A percentile compares a stretch with the other conserved stretches of the same genome.
These are phyloP conservation scores for Talaromyces sp. DNA, from an alignment of 2,329 filamentous ascomycete genomes.

Conservation along the genomic window DNA sequence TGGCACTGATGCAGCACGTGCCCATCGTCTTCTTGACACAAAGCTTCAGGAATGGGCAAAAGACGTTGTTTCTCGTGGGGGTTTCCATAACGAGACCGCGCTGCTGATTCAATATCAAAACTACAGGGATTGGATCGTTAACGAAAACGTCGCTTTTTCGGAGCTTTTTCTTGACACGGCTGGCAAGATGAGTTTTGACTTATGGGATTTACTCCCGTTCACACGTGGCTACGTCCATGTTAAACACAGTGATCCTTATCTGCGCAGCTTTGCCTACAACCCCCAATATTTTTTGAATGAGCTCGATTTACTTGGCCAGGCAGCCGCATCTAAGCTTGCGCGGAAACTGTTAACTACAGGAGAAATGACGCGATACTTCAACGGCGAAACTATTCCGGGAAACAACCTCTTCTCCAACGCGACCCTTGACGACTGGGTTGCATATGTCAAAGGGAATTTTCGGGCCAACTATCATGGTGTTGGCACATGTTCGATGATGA, in stretches of 20 bases:
- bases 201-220: slow-evolving; percentile 36
- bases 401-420: slow-evolving; percentile 18
- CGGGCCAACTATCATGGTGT: slow-evolving; percentile 34
- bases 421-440: slow-evolving; percentile 24
- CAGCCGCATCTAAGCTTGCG: slow-evolving; percentile 29
- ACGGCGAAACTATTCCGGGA: slow-evolving; percentile 21
- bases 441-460: slow-evolving; percentile 29
- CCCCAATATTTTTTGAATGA: slow-evolving; percentile 33
- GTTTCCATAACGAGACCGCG: slow-evolving; percentile 30
- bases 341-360: slow-evolving; percentile 23
- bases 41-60: slow-evolving; percentile 31
- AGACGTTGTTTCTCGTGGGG: slow-evolving; percentile 28
- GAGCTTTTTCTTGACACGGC: slow-evolving; percentile 33
- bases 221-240: slow-evolving; percentile 30
- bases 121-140: slow-evolving; percentile 31
- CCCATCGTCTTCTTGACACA: slow-evolving; percentile 23
- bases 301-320: slow-evolving; percentile 31
- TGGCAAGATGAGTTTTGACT: slow-evolving; percentile 27
- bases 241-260: slow-evolving; percentile 29
- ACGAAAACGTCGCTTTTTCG: slow-evolving; percentile 28
- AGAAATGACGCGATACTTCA: slow-evolving; percentile 22
- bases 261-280: slow-evolving; percentile 24
- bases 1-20: slow-evolving; percentile 21
- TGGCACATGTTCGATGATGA: slow-evolving; percentile 39
- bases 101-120: slow-evolving; percentile 29